A percentile compares a stretch with the other conserved stretches of the same genome.
Evolutionary conservation across 345 rosid genomes (phyloP).

Genomic region (Leavenworthia alabamica): DNA sequence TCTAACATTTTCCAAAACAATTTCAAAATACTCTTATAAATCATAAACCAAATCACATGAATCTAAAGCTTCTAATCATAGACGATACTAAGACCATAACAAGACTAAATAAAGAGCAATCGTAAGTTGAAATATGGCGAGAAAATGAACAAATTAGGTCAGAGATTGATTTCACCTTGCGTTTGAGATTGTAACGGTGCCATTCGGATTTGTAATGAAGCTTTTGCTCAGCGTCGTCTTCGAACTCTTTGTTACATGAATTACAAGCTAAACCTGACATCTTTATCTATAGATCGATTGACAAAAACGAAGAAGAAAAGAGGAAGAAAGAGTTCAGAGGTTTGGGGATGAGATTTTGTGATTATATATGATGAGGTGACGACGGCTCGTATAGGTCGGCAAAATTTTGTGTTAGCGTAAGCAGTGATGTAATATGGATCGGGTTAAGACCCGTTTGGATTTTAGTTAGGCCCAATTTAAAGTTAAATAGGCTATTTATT

Average conservation of each 20-base stretch:
- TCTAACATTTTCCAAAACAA: slow-evolving; percentile 30
- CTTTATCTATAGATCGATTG: neutral
- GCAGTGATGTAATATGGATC: neutral
- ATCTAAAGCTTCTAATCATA: neutral
- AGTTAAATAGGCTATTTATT: neutral
- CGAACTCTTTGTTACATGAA: slow-evolving; percentile 79
- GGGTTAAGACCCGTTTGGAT: slow-evolving; percentile 1
- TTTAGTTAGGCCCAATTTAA: neutral
- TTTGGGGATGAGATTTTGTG: neutral
- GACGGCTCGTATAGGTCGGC: slow-evolving; percentile 29
- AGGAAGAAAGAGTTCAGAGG: neutral
- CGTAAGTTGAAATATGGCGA: neutral
- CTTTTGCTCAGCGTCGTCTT: slow-evolving; percentile 71
- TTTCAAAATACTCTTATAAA: neutral
- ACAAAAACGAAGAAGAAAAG: neutral
- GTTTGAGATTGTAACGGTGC: slow-evolving; percentile 98
- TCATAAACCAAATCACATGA: neutral
- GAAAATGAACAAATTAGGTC: neutral
- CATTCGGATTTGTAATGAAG: slow-evolving; percentile 91
- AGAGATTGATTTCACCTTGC: slow-evolving; percentile 50
- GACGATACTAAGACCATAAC: neutral
- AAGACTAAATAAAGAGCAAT: neutral
- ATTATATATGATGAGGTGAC: slow-evolving; percentile 2
- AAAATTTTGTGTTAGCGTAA: neutral
- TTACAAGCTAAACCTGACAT: slow-evolving; percentile 83